phyloP scores from a whole-genome alignment of 768 basidiomycete genomes.

The Calocera viscosa region DNA sequence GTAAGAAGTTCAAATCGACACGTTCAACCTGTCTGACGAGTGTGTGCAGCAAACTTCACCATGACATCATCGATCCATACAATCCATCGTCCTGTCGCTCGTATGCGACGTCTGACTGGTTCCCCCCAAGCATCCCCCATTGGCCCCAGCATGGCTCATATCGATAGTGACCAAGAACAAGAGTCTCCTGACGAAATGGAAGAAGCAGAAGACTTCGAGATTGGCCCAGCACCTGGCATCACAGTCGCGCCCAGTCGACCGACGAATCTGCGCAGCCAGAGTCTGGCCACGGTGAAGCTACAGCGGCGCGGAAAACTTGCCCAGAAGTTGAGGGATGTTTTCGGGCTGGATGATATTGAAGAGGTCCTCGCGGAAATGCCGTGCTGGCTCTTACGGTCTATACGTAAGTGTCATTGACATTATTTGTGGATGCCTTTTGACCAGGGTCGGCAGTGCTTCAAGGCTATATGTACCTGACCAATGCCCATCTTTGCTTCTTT shows the following conservation, averaged over 20 bases:
- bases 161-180: conserved; percentile 10
- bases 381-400: conserved; percentile 82
- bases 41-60: conserved; percentile 28
- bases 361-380: conserved; percentile 86
- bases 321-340: conserved; percentile 80
- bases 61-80: conserved; percentile 80
- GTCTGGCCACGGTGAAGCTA: conserved; percentile 60
- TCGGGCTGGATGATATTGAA: conserved; percentile 63
- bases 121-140: neutral
- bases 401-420: conserved; percentile 46
- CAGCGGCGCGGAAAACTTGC: conserved; percentile 62
- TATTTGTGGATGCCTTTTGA: neutral
- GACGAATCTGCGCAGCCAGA: conserved; percentile 38
- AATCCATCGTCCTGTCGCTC: conserved; percentile 53
- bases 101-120: conserved; percentile 10
- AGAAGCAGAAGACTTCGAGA: conserved; percentile 34
- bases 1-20: neutral
- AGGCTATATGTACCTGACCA: conserved; percentile 94
- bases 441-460: conserved; percentile 57
- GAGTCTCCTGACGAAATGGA: conserved; percentile 28
- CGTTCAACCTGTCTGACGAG: neutral
- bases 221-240: neutral
- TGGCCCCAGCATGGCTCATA: conserved; percentile 5
- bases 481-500: conserved; percentile 90
- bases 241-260: neutral